Evolutionary conservation across 2,329 filamentous ascomycete genomes (phyloP).

Genomic region (Pezicula neosporulosa): DNA sequence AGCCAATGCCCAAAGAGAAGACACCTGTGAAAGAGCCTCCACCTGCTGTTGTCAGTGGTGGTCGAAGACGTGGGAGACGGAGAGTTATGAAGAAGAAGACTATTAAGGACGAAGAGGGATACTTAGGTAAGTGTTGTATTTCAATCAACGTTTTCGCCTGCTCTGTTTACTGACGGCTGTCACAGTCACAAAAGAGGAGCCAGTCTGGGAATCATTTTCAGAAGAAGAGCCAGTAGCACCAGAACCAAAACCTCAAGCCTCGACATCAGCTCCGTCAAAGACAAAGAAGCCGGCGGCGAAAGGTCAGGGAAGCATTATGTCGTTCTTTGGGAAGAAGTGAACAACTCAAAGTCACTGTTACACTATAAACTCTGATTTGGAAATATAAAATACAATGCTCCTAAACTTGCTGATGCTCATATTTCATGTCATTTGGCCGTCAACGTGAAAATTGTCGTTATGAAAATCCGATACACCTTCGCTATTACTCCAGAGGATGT

Average conservation of each 20-base stretch:
- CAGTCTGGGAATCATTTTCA: conserved; percentile 88
- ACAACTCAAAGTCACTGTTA: background rate
- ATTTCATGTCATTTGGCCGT: background rate
- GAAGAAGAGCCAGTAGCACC: conserved; percentile 72
- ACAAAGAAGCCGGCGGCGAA: conserved; percentile 57
- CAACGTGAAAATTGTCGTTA: background rate
- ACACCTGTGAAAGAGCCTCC: conserved; percentile 40
- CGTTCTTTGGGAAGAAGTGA: conserved; percentile 80
- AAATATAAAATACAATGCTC: too few relatives aligned
- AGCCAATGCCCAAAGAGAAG: conserved; percentile 34
- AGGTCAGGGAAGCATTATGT: conserved; percentile 82
- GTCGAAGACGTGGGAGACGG: conserved; percentile 71
- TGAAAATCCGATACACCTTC: background rate
- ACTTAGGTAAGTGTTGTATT: conserved; percentile 62
- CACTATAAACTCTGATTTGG: too few relatives aligned
- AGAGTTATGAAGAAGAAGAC: conserved; percentile 86
- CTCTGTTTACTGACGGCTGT: conserved; percentile 4
- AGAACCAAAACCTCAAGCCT: conserved; percentile 44
- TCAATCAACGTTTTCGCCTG: background rate
- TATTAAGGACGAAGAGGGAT: conserved; percentile 83
- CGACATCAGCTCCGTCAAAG: conserved; percentile 38
- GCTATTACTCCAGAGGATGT: too few relatives aligned
- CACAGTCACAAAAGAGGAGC: conserved; percentile 79
- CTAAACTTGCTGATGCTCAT: too few relatives aligned
- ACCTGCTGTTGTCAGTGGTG: conserved; percentile 53